Base-by-base conservation (phyloP, 768 basidiomycete genomes). In the Pleurotus djamor region DNA sequence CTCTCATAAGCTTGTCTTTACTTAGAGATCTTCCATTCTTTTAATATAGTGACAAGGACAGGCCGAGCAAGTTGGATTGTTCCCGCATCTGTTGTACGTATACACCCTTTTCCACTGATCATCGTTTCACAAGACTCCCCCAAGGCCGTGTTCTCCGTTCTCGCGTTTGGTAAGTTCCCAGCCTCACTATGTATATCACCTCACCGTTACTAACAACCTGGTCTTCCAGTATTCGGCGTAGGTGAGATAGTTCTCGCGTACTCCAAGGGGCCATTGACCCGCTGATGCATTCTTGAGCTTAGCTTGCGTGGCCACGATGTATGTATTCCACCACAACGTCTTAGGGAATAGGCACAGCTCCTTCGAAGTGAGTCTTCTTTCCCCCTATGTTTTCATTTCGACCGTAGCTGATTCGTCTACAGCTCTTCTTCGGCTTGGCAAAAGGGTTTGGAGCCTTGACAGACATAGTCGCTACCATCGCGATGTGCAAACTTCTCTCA, bases 361-460 rank as follows among this genome's bases (percentile, higher is more conserved):
- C 12, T 77, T 78, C 50, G 52, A 66, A 28, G 76, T 72, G 60
- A 64, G 67, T 64, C 32, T 35, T 37, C 17, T 38, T 14, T 28
- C 35, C n/a, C 28, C 17, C 37, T 38, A 32, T 21, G 21, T 33
- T 49, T 51, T 2, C 36, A 32, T 21, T 36, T 35, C 38, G 44
- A 32, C n/a, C 12, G 21, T 16, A 28, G 61, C 13, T 51, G 12
- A 7, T 36, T n/a, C n/a, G 12, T 35, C 52, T 14, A 3, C 54
- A 80, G 78, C 66, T 79, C 6, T 75, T 77, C 63, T 78, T 79
- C 52, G 78, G 78, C 3, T 44, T 81, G 2, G 74, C 76, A 1
- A 80, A 80, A 64, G 79, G 76, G 9, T 78, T 79, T 59, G 76
- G 73, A 35, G 74, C 79, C 12, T 50, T 74, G 0, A 76, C 79